phyloP scores from a whole-genome alignment of 257 asterid genomes.

The Verbena officinalis region DNA sequence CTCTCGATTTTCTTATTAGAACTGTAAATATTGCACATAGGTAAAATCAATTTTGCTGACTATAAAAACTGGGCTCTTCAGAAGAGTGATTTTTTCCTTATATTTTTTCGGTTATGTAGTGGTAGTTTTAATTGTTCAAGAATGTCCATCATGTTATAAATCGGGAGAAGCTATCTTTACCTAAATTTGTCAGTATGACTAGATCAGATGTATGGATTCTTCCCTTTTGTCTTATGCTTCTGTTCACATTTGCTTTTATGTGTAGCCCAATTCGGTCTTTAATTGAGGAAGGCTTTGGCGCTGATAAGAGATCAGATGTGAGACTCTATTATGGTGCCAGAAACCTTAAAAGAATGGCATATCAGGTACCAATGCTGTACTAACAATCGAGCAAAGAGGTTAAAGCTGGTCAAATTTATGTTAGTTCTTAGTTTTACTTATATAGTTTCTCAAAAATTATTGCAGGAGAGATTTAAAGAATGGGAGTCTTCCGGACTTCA shows the following conservation, averaged over 20 bases:
- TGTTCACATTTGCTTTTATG: slow-evolving; percentile 11
- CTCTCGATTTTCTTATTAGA: neutral
- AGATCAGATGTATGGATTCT: neutral
- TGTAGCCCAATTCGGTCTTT: slow-evolving; percentile 89
- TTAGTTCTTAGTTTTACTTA: neutral
- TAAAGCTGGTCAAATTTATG: neutral
- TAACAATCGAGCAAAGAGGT: neutral
- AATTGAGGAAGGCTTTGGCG: slow-evolving; percentile 78
- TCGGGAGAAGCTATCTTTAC: neutral
- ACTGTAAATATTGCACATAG: slow-evolving; percentile 1
- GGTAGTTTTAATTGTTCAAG: neutral
- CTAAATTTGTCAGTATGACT: neutral
- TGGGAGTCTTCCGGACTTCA: slow-evolving; percentile 82
- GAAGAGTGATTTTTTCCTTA: neutral
- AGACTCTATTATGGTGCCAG: slow-evolving; percentile 95
- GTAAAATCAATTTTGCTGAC: slow-evolving; percentile 10
- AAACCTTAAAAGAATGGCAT: slow-evolving; percentile 83
- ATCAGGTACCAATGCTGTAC: slow-evolving; percentile 50
- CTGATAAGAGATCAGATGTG: slow-evolving; percentile 77
- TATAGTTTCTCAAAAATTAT: neutral
- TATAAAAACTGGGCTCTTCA: neutral
- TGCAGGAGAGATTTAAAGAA: slow-evolving; percentile 77
- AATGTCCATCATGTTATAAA: neutral
- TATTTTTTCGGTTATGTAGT: neutral
- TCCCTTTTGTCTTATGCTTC: slow-evolving; percentile 8